These are phyloP conservation scores for Rhodotorula graminis DNA, from an alignment of 768 basidiomycete species.

Conservation along the genomic window DNA sequence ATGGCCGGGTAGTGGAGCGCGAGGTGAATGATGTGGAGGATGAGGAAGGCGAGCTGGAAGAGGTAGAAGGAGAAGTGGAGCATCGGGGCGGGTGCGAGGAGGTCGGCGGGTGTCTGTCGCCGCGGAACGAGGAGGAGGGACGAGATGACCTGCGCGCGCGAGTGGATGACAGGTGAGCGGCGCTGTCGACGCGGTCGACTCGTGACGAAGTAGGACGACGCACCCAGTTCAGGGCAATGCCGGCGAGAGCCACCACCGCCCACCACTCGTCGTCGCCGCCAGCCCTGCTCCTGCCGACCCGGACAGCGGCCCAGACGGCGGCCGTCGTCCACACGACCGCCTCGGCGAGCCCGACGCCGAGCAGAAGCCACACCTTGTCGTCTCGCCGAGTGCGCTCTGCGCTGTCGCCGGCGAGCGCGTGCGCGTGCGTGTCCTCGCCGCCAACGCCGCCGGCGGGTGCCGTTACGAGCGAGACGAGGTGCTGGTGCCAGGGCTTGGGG, in stretches of 20 bases:
- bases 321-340: not conserved
- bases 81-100: not conserved
- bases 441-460: not conserved
- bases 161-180: not conserved
- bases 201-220: not conserved
- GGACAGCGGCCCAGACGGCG: not conserved
- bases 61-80: constrained; percentile 27
- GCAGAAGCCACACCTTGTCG: not conserved
- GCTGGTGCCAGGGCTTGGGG: not conserved
- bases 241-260: not conserved
- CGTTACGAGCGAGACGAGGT: not conserved
- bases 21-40: constrained; percentile 7
- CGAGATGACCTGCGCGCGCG: not conserved
- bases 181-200: rapidly evolving
- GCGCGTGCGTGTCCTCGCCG: too few relatives aligned
- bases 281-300: not conserved
- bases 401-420: not conserved
- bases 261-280: not conserved
- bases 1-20: not conserved
- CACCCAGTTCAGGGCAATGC: not conserved
- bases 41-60: constrained; percentile 8
- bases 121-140: constrained; percentile 3
- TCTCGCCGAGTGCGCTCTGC: not conserved
- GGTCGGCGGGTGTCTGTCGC: not conserved
- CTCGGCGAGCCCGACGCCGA: not conserved